Evolutionary conservation across 139 green algal genomes (phyloP), one percentile per base, ranked within the genome.

Genomic region (Coelastrella sp.): DNA sequence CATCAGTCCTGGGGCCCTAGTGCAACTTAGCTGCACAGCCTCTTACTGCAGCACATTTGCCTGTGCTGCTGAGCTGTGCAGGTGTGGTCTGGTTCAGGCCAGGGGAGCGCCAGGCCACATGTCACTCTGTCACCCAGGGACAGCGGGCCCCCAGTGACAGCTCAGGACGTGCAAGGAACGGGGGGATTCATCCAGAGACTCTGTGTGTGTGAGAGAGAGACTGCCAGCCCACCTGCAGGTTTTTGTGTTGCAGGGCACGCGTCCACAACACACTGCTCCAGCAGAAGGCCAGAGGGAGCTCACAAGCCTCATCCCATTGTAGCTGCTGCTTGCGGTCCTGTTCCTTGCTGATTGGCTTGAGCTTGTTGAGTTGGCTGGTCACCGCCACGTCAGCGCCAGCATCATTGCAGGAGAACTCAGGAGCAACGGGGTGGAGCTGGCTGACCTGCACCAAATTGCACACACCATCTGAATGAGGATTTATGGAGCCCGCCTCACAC

Each of bases 201-300:
- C 35, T 49, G 35, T 49, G 35, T 49, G 35, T 49, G 35, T 49
- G 35, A 49, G 35, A 20, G 60, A 49, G 35, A 49, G 35, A 3
- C 35, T 49, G 35, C 35, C 35, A 49, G 63, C 70, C 7, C 61
- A 92, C 92, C 65, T 92, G 87, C 17, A 90, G 19, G 88, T 95
- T 94, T 14, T 79, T 79, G 89, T 95, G 93, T 60, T 92, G 88
- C 88, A 95, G 85, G 4, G 85, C 93, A 4, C 83, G 75, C 0
- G 86, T 63, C 93, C 93, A 95, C 25, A 95, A 60, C 74, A 95
- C 90, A 22, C 56, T 68, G 7, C 9, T 82, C 87, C 87, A 91
- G 6, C 66, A 78, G 57, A 91, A 82, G 8, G 65, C 20, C 63
- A 91, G 35, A 3, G 85, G 85, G 15, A 83, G 22, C 7, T 25